Evolutionary conservation across 1,284 basidiomycete species (phyloP).

Genomic region (Porodaedalea pini): DNA sequence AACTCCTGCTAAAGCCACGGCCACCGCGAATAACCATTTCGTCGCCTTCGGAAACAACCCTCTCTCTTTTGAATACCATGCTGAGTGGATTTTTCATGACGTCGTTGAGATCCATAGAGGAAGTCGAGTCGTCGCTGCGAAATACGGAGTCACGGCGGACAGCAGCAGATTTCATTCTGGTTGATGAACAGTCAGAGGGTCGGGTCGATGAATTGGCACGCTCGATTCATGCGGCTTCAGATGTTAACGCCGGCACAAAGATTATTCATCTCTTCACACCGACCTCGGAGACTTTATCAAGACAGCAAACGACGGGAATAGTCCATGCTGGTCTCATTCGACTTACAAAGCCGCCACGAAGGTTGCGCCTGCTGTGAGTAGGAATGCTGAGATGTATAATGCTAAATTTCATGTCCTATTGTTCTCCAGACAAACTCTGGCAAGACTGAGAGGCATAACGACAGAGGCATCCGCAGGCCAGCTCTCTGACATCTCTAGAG

Average conservation of each 20-base stretch:
- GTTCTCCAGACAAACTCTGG: constrained; percentile 44
- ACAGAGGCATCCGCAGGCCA: constrained; percentile 34
- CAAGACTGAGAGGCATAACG: constrained; percentile 53
- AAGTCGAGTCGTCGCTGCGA: constrained; percentile 42
- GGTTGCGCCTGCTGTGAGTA: constrained; percentile 44
- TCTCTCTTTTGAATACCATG: constrained; percentile 53
- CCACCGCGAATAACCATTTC: constrained; percentile 52
- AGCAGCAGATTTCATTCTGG: constrained; percentile 57
- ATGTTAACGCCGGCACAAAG: constrained; percentile 50
- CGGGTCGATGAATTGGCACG: constrained; percentile 51
- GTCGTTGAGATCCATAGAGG: constrained; percentile 41
- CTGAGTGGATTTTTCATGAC: constrained; percentile 51
- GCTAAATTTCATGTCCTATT: neutral
- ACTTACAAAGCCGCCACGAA: constrained; percentile 67
- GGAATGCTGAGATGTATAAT: neutral
- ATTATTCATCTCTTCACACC: constrained; percentile 69
- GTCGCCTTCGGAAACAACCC: constrained; percentile 55
- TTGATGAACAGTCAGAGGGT: constrained; percentile 61
- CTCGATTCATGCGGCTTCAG: constrained; percentile 40
- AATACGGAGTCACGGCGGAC: constrained; percentile 32
- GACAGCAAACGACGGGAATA: constrained; percentile 38
- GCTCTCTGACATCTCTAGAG: constrained; percentile 36
- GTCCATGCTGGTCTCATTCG: constrained; percentile 57
- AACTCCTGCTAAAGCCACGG: constrained; percentile 41
- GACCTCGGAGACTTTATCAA: constrained; percentile 50